These are phyloP conservation scores for Kondoa malvinella DNA, from an alignment of 768 basidiomycete genomes.

Conservation along the genomic window DNA sequence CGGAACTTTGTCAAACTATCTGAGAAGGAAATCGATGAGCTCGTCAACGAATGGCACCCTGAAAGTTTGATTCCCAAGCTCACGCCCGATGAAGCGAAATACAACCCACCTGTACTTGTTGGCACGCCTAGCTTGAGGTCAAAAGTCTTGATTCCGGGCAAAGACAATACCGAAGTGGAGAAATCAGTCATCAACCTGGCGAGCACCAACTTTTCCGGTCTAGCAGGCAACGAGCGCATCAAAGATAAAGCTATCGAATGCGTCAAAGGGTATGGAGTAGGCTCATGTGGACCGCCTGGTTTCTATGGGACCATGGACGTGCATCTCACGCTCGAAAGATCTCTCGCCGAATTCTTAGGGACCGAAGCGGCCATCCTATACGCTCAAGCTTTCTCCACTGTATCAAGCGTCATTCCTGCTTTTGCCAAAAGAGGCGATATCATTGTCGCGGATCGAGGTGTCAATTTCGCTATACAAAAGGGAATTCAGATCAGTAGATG, in stretches of 20 bases:
- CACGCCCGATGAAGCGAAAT: slow-evolving; percentile 52
- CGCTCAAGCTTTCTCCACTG: slow-evolving; percentile 79
- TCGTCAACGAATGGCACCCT: slow-evolving; percentile 87
- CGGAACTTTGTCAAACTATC: slow-evolving; percentile 80
- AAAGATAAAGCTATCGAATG: slow-evolving; percentile 71
- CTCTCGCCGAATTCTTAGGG: slow-evolving; percentile 78
- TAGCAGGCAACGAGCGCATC: slow-evolving; percentile 71
- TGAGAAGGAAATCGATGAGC: slow-evolving; percentile 93
- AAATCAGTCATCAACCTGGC: slow-evolving; percentile 71
- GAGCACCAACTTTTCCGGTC: slow-evolving; percentile 77
- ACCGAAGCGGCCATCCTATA: slow-evolving; percentile 80
- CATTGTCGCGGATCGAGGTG: slow-evolving; percentile 93
- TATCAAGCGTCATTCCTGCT: slow-evolving; percentile 84
- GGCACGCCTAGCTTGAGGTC: slow-evolving; percentile 73
- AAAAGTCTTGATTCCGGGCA: slow-evolving; percentile 40
- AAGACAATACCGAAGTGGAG: slow-evolving; percentile 34
- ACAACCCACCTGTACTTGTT: slow-evolving; percentile 53
- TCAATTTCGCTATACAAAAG: slow-evolving; percentile 88
- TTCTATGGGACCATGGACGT: slow-evolving; percentile 96
- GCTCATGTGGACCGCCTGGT: slow-evolving; percentile 86
- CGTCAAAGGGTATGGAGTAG: slow-evolving; percentile 73
- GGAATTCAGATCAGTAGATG: slow-evolving; percentile 85
- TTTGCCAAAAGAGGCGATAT: slow-evolving; percentile 96
- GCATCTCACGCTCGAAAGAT: slow-evolving; percentile 70
- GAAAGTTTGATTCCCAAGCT: slow-evolving; percentile 52